Evolutionary conservation across 495 filamentous ascomycete genomes (phyloP), one percentile per base, ranked within the genome.

Genomic region (Neurospora tetraspora): DNA sequence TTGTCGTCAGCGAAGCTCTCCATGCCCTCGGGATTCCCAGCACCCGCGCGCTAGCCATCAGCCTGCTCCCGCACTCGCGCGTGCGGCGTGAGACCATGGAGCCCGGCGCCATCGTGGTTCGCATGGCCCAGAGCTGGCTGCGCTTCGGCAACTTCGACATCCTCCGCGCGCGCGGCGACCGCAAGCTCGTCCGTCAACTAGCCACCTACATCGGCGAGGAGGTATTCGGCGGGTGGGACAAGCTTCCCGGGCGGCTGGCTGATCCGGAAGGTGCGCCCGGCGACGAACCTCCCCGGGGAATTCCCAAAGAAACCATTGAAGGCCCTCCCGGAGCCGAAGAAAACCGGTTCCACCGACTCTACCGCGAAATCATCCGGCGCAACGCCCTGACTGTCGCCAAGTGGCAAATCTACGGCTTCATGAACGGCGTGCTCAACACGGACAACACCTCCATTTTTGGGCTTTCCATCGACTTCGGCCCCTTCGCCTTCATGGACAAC

Each of bases 321-420:
- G 91, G 91, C 6, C 83, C 86, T n/a, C 73, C 84, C 39, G 89
- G 86, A 1, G 77, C 86, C 4, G 88, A 90, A 74, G 91, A 97
- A 77, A 99, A 98, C 77, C 88, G 95, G 40, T 99, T 93, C 80
- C 86, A 91, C 5, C 86, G 93, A 12, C 86, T 98, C 10, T 99
- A 97, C 80, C 88, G 96, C 69, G 94, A 96, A 76, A 91, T 99
- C 69, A 89, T 89, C 18, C 90, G 92, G 1, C 88, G 92, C 65
- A 99, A 98, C 77, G 96, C 96, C 1, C 86, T 88, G 47, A 97
- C 92, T 0, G 94, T 98, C 2, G 96, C 96, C 12, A 88, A 90
- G 71, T 99, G 96, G 96, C 96, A 99, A 82, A 93, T 93, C 27
- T 98, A 97, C 81, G 96, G 92, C 14, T 99, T 99, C 82, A 98